phyloP scores from a whole-genome alignment of 306 rosid species.

The Gynostemma pentaphyllum region DNA sequence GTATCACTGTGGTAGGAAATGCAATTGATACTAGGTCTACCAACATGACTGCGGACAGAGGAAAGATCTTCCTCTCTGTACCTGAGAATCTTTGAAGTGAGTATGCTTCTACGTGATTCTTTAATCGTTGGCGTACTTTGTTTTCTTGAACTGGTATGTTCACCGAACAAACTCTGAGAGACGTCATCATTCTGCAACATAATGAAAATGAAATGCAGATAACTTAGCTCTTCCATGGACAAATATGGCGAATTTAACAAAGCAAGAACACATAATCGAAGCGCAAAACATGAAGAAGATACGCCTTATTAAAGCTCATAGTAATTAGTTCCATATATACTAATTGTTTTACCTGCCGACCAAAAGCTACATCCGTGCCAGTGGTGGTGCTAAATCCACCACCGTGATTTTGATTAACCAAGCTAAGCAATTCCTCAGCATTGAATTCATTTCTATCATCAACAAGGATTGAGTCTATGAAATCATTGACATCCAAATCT shows the following conservation, averaged over 20 bases:
- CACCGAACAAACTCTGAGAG: background rate
- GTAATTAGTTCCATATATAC: background rate
- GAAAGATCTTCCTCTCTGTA: background rate
- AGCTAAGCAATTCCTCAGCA: slow-evolving; percentile 1
- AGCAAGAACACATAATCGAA: too few species aligned
- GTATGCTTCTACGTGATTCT: slow-evolving; percentile 6
- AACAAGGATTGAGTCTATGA: slow-evolving; percentile 8
- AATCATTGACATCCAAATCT: slow-evolving; percentile 3
- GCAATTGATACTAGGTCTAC: background rate
- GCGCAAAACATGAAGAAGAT: background rate
- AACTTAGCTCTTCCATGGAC: background rate
- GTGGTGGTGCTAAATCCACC: slow-evolving; percentile 23
- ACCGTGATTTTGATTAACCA: slow-evolving; percentile 6
- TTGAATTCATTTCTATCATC: background rate
- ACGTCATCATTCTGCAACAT: slow-evolving; percentile 17
- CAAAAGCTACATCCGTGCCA: slow-evolving; percentile 20
- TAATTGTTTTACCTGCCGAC: slow-evolving; percentile 23
- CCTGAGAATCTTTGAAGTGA: slow-evolving; percentile 3
- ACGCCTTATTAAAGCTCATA: background rate
- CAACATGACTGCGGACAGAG: background rate
- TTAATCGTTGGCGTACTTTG: slow-evolving; percentile 4
- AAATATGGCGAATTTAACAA: too few species aligned
- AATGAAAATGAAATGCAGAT: background rate
- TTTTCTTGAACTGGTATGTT: slow-evolving; percentile 9
- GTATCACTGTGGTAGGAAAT: too few species aligned